These are phyloP conservation scores for Brettanomyces custersianus DNA, from an alignment of 805 yeast genomes.

Conservation along the genomic window DNA sequence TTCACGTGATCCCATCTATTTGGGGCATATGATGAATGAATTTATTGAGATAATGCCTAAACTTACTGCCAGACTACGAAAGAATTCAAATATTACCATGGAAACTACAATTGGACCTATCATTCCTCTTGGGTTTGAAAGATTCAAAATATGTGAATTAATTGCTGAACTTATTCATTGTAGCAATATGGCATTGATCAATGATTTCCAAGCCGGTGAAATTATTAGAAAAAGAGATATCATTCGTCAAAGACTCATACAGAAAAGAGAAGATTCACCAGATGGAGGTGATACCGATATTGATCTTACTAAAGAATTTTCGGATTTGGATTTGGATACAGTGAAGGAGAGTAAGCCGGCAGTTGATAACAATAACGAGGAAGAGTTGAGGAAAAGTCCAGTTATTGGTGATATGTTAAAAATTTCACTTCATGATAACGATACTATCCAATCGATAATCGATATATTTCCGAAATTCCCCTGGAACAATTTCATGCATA, in stretches of 20 bases:
- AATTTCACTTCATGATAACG: conserved; percentile 69
- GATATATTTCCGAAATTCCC: conserved; percentile 76
- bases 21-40: conserved; percentile 74
- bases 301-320: conserved; percentile 26
- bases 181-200: conserved; percentile 90
- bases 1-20: conserved; percentile 83
- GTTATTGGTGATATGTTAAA: conserved; percentile 86
- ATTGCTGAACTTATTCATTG: conserved; percentile 94
- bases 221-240: conserved; percentile 62
- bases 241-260: conserved; percentile 42
- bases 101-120: conserved; percentile 58
- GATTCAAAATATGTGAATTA: conserved; percentile 83
- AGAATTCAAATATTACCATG: conserved; percentile 28
- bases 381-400: conserved; percentile 41
- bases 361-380: conserved; percentile 18
- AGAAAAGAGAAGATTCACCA: conserved; percentile 21
- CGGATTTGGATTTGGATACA: conserved; percentile 17
- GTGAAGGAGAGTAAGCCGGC: conserved; percentile 6
- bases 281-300: conserved; percentile 17
- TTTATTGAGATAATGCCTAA: conserved; percentile 68
- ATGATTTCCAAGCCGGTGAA: conserved; percentile 63
- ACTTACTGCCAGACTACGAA: conserved; percentile 54
- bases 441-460: conserved; percentile 58
- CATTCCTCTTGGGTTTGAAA: conserved; percentile 81
- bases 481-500: conserved; percentile 96